Evolutionary conservation across 805 yeast species (phyloP), one percentile per base, ranked within the genome.

Genomic region (Metschnikowia amazonensis): DNA sequence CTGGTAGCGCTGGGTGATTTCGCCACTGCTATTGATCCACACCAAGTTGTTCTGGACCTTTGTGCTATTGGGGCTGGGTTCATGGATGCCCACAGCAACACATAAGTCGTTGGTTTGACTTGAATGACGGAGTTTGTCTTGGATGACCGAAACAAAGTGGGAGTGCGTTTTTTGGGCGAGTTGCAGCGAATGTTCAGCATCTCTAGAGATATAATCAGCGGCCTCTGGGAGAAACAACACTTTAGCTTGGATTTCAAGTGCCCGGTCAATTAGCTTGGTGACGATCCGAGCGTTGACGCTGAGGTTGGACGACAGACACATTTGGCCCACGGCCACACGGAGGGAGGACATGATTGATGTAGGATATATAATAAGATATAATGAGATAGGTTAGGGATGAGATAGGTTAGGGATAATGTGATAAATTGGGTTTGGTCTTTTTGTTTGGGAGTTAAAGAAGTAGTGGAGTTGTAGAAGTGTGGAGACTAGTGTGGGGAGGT

Each of bases 171-270:
- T 37, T 33, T 70, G 59, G 0, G 84, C 89, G n/a, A 92, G 66
- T 23, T 67, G 53, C 43, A 73, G 70, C 0, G 95, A 82, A 53
- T 88, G 90, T 1, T 56, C 62, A 1, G 90, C 83, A 58, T 80
- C 79, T 43, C 79, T 72, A 4, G 96, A 83, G 32, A 92, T 74
- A 62, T 89, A 92, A 62, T 92, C 98, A 4, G 94, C 76, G 0
- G 98, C 98, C 62, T 92, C 99, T 1, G 98, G 98, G 36, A 92
- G 75, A 59, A 94, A 89, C 4, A 94, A 69, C 3, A 88, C 80
- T 50, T 76, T 72, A 11, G 85, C 89, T 3, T 83, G 77, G 13
- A 72, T 60, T 2, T 65, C 66, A 0, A 84, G 75, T 0, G 98
- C 96, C 43, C 71, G 64, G n/a, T 66, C 60, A 14, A 92, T 81